Evolutionary conservation across 2,329 filamentous ascomycete species (phyloP).

Genomic region (Rhytidhysteron rufulum): DNA sequence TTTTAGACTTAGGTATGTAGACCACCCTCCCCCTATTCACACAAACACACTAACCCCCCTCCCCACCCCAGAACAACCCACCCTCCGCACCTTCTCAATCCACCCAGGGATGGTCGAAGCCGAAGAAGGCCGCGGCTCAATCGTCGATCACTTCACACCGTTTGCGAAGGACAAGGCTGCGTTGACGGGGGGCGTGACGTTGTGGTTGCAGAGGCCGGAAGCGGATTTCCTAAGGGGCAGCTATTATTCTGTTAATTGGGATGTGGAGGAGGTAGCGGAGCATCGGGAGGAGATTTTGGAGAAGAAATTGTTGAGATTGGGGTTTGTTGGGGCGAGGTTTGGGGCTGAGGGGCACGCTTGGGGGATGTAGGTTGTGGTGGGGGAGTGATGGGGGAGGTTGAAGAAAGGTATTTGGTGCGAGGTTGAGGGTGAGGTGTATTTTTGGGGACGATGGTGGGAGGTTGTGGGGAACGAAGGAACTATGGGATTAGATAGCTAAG

Average conservation of each 20-base stretch:
- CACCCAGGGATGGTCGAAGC: constrained; percentile 23
- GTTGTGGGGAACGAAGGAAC: too few species aligned
- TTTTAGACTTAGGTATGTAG: constrained; percentile 13
- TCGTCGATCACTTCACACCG: constrained; percentile 14
- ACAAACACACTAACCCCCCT: neutral
- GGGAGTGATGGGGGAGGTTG: neutral
- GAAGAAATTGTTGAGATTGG: constrained; percentile 22
- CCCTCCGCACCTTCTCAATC: constrained; percentile 19
- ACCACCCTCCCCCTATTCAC: neutral
- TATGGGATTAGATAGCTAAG: too few species aligned
- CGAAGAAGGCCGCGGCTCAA: constrained; percentile 12
- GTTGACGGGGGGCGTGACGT: constrained; percentile 27
- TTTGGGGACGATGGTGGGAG: too few species aligned
- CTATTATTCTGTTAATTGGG: constrained; percentile 25
- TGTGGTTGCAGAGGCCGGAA: constrained; percentile 12
- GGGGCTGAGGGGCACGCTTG: constrained; percentile 16
- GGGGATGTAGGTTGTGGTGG: neutral
- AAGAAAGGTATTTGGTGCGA: neutral
- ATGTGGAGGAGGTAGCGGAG: constrained; percentile 24
- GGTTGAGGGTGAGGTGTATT: too few species aligned
- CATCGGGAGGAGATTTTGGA: constrained; percentile 26
- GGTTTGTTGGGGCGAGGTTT: constrained; percentile 15
- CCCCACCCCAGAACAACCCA: constrained; percentile 12
- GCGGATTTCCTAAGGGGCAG: constrained; percentile 13
- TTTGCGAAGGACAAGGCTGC: constrained; percentile 29